phyloP scores from a whole-genome alignment of 2,329 filamentous ascomycete species.

The Lachnum nothofagi region DNA sequence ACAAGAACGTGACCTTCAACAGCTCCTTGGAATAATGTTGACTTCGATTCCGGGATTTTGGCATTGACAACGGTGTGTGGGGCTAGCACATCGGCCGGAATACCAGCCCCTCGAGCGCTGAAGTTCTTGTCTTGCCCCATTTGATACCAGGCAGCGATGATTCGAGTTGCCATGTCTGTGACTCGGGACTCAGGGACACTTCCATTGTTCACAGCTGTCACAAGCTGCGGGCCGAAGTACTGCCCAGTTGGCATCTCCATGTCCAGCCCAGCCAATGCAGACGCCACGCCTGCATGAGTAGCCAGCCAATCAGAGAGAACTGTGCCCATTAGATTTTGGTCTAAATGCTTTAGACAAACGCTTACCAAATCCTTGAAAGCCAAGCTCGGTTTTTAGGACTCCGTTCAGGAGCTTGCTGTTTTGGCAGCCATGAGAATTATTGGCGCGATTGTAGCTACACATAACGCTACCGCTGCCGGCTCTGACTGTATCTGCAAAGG shows the following conservation, averaged over 20 bases:
- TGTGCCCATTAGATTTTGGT: no score
- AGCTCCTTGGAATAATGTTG: constrained; percentile 49
- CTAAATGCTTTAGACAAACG: no score
- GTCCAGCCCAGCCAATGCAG: constrained; percentile 74
- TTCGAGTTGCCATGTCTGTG: constrained; percentile 60
- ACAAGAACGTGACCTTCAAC: constrained; percentile 60
- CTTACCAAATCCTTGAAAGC: constrained; percentile 68
- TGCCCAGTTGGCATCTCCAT: constrained; percentile 3
- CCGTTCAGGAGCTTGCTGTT: constrained; percentile 77
- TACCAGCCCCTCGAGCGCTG: constrained; percentile 31
- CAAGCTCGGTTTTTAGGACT: constrained; percentile 75
- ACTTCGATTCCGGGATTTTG: constrained; percentile 41
- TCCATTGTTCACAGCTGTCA: constrained; percentile 55
- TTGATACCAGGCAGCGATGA: constrained; percentile 52
- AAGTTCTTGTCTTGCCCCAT: constrained; percentile 47
- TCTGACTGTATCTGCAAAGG: constrained; percentile 74
- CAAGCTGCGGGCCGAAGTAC: constrained; percentile 33
- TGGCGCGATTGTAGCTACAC: constrained; percentile 73
- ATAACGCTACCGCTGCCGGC: constrained; percentile 75
- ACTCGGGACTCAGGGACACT: constrained; percentile 51
- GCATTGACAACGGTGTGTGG: constrained; percentile 61
- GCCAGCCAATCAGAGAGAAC: constrained; percentile 80
- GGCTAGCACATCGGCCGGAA: not conserved
- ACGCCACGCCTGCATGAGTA: constrained; percentile 71
- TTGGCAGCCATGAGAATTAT: constrained; percentile 62